Evolutionary conservation across 2,329 filamentous ascomycete species (phyloP), one percentile per base, ranked within the genome.

Genomic region (Fusarium pilosicola): DNA sequence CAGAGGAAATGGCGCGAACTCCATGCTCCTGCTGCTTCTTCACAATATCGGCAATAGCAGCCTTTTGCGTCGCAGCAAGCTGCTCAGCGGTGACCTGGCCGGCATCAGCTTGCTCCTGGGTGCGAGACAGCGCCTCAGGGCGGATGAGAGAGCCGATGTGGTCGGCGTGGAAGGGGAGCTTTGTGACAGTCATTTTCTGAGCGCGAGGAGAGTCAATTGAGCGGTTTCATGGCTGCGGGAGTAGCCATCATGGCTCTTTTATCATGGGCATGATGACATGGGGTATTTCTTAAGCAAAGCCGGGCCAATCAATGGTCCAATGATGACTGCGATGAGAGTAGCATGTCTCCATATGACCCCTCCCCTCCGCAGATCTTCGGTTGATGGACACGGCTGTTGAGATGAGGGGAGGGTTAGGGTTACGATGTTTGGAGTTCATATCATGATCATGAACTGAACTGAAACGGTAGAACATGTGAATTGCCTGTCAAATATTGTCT

Each of bases 71-170:
- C 5, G 84, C 83, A 36, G 82, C 83, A 44, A 93, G 86, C 77
- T 88, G 85, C 22, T 78, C 77, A 11, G 71, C 38, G 3, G 79
- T 77, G 66, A 78, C 74, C 85, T 67, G 86, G 81, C 79, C 87
- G 80, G 73, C 86, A 84, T 81, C 92, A 86, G 81, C 80, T n/a
- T 79, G 71, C 15, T 76, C 71, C 65, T 83, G 80, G 54, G 88
- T 88, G 52, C 89, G 84, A 20, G 92, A 85, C 32, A 94, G 87
- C 58, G 87, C 83, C 59, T 89, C 81, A 2, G 92, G 91, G 38
- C 92, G 90, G 65, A 94, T 88, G 38, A 94, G 85, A 20, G 91
- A 93, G 56, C 92, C 92, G 70, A 93, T 87, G 74, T 94, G 92
- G 82, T 94, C 92, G 68, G 91, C 91, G 79, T 92, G 88, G 82